A percentile compares a stretch with the other conserved stretches of the same genome.
Conservation (phyloP, 2,329 filamentous ascomycete species). For the Neofusicoccum parvum region DNA sequence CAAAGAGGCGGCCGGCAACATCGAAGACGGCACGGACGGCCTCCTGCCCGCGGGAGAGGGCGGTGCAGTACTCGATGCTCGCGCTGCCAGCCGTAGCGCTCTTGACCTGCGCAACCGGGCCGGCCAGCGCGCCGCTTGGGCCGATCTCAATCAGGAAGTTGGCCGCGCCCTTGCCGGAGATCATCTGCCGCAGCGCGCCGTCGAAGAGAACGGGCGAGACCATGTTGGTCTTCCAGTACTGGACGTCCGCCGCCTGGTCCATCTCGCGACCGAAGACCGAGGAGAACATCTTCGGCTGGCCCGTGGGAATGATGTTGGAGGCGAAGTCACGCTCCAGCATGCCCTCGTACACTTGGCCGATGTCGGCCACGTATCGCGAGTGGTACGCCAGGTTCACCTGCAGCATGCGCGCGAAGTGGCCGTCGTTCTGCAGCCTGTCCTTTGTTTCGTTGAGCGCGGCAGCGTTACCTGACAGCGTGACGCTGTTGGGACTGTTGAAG, state of each 20-base stretch:
- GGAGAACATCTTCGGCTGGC: not conserved
- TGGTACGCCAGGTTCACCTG: constrained; percentile 26
- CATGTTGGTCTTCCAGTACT: constrained; percentile 20
- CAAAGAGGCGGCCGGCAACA: not conserved
- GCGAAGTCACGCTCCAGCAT: not conserved
- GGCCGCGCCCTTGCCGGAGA: no score
- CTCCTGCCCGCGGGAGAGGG: constrained; percentile 4
- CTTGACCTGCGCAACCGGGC: constrained; percentile 21
- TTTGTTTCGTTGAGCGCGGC: not conserved
- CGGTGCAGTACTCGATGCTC: constrained; percentile 13
- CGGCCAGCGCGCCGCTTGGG: constrained; percentile 25
- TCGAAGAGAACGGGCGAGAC: constrained; percentile 22
- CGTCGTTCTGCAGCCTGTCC: not conserved
- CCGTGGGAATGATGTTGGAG: not conserved
- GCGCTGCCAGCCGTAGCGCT: not conserved
- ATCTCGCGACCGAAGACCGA: not conserved
- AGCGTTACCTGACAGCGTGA: constrained; percentile 1
- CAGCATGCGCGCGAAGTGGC: constrained; percentile 24
- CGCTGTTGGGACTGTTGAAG: constrained; percentile 21
- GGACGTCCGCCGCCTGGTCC: not conserved
- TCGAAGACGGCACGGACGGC: not conserved
- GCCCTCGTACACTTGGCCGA: constrained; percentile 15
- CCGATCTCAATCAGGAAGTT: constrained; percentile 26
- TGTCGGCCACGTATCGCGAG: constrained; percentile 22
- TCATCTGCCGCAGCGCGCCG: constrained; percentile 23